A percentile compares a stretch with the other conserved stretches of the same genome.
These are phyloP conservation scores for Aspergillus arachidicola DNA, from an alignment of 2,329 filamentous ascomycete genomes.

Conservation along the genomic window DNA sequence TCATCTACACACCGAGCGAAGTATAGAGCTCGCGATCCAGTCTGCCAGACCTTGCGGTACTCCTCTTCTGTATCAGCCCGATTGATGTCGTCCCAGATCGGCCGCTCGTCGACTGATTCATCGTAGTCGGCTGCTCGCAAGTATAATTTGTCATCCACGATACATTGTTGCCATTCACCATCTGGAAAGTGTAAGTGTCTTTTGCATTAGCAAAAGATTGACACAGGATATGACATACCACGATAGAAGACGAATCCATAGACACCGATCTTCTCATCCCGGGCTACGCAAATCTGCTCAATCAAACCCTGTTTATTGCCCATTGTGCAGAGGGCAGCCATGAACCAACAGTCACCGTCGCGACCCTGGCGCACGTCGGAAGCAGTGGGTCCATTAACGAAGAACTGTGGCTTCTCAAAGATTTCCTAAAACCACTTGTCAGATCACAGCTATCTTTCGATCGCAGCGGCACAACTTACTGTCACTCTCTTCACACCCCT, in stretches of 20 bases:
- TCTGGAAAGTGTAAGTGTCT: conserved; percentile 49
- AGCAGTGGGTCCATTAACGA: conserved; percentile 73
- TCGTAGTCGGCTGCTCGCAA: conserved; percentile 82
- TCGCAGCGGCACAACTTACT: conserved; percentile 36
- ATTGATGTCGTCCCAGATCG: conserved; percentile 74
- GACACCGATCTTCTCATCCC: conserved; percentile 73
- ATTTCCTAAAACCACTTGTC: conserved; percentile 59
- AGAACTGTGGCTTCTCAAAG: conserved; percentile 76
- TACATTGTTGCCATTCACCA: conserved; percentile 88
- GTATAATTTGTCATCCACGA: conserved; percentile 89
- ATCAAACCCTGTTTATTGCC: conserved; percentile 73
- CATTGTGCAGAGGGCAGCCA: conserved; percentile 77
- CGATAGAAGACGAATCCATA: conserved; percentile 85
- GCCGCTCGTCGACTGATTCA: conserved; percentile 72
- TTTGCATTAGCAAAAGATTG: neutral
- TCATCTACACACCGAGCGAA: conserved; percentile 75
- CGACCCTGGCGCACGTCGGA: conserved; percentile 78
- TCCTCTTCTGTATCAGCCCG: conserved; percentile 71
- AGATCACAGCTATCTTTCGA: neutral
- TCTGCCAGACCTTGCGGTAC: conserved; percentile 72
- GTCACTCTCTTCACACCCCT: conserved; percentile 74
- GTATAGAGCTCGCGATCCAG: conserved; percentile 74
- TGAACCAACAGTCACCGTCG: conserved; percentile 83
- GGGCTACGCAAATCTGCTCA: conserved; percentile 71
- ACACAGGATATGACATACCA: conserved; percentile 41